Evolutionary conservation across 2,329 filamentous ascomycete genomes (phyloP), one percentile per base, ranked within the genome.

Genomic region (Epichloe glyceriae): DNA sequence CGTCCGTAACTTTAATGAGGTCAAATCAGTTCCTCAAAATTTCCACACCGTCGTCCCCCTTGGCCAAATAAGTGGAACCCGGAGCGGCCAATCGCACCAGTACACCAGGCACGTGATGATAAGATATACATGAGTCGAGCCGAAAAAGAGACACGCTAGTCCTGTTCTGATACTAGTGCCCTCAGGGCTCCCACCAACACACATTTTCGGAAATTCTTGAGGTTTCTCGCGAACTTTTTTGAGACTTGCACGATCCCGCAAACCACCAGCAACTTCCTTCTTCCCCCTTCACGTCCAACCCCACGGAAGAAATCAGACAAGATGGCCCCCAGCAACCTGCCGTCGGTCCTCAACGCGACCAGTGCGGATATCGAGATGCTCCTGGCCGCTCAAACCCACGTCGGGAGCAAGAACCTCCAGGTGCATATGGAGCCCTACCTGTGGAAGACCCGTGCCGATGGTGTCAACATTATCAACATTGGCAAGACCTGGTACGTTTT

Each of bases 361-460:
- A 85, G 84, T 70, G 84, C 94, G 79, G 93, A 98, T 80, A 94
- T 98, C 78, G 93, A 98, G 87, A 93, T 90, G 87, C 88, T 98
- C 70, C 86, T 98, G 66, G 86, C 90, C 69, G 90, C 94, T 68
- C 90, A 97, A 79, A 83, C 79, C 76, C 94, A 98, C 77, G 83
- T 97, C 66, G 93, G 93, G 67, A 88, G 85, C 76, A 97, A 97
- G 88, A 98, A 98, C 84, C 74, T 98, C 67, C 93, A 97, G 82
- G 88, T 94, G 71, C 90, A 97, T 81, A 97, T 96, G 89, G 88
- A 95, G 78, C 87, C 89, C 64, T 98, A 98, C 82, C 85, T 98
- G 69, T 98, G 91, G 91, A 98, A 98, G 86, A 95, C 89, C 73
- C 88, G 93, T 70, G 85, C 88, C 61, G 94, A 98, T 68, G 93